Base-by-base conservation (phyloP, 78 protist species). In the Dictyostelium citrinum region DNA sequence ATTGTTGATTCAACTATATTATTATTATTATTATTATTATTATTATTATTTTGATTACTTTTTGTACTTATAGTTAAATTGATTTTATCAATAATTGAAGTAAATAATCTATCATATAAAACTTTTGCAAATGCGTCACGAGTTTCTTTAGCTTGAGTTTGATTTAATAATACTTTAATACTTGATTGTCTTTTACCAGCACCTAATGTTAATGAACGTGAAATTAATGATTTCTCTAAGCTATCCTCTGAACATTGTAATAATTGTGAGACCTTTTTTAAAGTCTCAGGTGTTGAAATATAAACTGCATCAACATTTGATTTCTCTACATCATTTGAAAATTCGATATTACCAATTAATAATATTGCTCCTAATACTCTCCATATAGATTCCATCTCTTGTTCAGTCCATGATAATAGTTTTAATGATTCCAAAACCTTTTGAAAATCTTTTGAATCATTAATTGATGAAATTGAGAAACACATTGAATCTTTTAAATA, bases 61-160 rank as follows among this genome's bases (percentile, higher is more conserved):
- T 8, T 64, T 24, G 72, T 11, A 7, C 51, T 9, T 14, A 81
- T 71, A 5, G 77, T 83, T 10, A 3, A 22, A 55, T 92, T 92
- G 17, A 84, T 83, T 35, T n/a, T 75, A 16, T 79, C 90, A 49
- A 97, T 96, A 0, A 97, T 80, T 83, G 82, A 61, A 12, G 74
- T 67, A 51, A 97, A 97, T 14, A 97, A 81, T 24, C 91, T 60
- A 31, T 84, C 95, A 80, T 96, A 97, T 17, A 97, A 70, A 35
- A 82, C 95, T 82, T 95, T 96, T 1, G 94, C 95, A 27, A 97
- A 78, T 17, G 98, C 95, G 72, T 97, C 98, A 27, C 98, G 91
- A 5, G 90, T 68, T 24, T 71, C 86, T 17, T n/a, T 39, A 2
- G 93, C 96, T 60, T 82, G 95, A 20, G 55, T 17, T 9, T 22